Evolutionary conservation across 805 yeast species (phyloP).

Genomic region (Spathaspora sp.): DNA sequence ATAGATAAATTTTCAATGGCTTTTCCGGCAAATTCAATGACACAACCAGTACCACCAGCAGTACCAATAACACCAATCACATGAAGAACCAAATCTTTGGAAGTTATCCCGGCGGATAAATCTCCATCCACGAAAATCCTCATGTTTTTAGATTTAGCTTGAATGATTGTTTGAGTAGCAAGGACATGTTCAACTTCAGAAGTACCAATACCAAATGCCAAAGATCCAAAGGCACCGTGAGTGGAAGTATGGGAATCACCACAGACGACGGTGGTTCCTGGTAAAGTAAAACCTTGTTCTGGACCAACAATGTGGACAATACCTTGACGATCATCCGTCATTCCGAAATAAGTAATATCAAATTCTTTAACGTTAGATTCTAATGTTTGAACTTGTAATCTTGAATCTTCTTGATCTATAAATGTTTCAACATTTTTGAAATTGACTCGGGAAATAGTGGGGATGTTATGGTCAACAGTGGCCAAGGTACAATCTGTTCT

Average conservation of each 20-base stretch:
- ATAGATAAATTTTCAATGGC: conserved; percentile 87
- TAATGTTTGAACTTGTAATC: conserved; percentile 86
- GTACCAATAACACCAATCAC: conserved; percentile 97
- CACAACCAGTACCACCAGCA: conserved; percentile 98
- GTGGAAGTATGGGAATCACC: conserved; percentile 99
- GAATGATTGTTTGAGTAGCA: conserved; percentile 95
- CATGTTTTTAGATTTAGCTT: conserved; percentile 95
- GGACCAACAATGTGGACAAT: conserved; percentile 99
- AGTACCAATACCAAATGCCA: conserved; percentile 98
- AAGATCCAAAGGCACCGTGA: conserved; percentile 96
- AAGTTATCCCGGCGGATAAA: conserved; percentile 83
- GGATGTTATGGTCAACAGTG: conserved; percentile 96
- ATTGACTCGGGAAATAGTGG: conserved; percentile 80
- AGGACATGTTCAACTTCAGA: conserved; percentile 98
- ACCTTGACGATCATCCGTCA: conserved; percentile 94
- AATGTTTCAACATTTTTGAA: conserved; percentile 74
- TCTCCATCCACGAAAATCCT: conserved; percentile 82
- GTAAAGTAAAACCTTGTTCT: conserved; percentile 97
- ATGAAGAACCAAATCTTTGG: conserved; percentile 91
- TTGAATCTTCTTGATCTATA: conserved; percentile 86
- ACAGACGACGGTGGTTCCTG: conserved; percentile 98
- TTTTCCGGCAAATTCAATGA: conserved; percentile 93
- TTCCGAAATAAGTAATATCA: conserved; percentile 88
- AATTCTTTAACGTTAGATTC: conserved; percentile 91
- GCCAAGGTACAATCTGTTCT: conserved; percentile 91